Evolutionary conservation across 106 monocot genomes (phyloP).

Genomic region (Dendrobium huoshanense): DNA sequence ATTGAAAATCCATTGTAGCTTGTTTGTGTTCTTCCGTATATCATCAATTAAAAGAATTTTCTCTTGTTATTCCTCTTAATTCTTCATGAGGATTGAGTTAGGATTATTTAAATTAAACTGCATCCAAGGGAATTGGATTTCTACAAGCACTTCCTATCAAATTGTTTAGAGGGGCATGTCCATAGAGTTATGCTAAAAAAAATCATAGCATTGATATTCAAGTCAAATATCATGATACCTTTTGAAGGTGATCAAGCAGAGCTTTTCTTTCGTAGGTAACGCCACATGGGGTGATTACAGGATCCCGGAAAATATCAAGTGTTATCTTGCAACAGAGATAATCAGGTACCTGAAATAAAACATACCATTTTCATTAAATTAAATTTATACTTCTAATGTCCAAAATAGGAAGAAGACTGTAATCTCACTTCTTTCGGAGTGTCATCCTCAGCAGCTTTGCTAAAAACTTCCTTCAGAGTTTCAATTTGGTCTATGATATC

Average conservation of each 20-base stretch:
- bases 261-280: conserved; percentile 73
- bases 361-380: not conserved
- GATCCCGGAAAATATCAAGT: conserved; percentile 75
- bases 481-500: conserved; percentile 24
- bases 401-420: not conserved
- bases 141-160: not conserved
- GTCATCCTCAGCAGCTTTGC: conserved; percentile 25
- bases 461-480: conserved; percentile 41
- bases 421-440: conserved; percentile 42
- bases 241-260: conserved; percentile 59
- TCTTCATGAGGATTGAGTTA: too few relatives aligned
- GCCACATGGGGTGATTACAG: conserved; percentile 84
- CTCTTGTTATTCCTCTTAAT: too few relatives aligned
- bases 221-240: conserved; percentile 20
- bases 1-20: too few relatives aligned
- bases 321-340: conserved; percentile 82
- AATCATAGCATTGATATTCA: not conserved
- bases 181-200: not conserved
- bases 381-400: not conserved
- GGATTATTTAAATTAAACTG: not conserved
- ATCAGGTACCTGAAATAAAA: conserved; percentile 56
- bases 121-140: not conserved
- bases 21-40: too few relatives aligned
- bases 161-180: not conserved
- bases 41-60: too few relatives aligned